phyloP scores from a whole-genome alignment of 2,329 filamentous ascomycete genomes.

The Chaetoscypha palmicola region DNA sequence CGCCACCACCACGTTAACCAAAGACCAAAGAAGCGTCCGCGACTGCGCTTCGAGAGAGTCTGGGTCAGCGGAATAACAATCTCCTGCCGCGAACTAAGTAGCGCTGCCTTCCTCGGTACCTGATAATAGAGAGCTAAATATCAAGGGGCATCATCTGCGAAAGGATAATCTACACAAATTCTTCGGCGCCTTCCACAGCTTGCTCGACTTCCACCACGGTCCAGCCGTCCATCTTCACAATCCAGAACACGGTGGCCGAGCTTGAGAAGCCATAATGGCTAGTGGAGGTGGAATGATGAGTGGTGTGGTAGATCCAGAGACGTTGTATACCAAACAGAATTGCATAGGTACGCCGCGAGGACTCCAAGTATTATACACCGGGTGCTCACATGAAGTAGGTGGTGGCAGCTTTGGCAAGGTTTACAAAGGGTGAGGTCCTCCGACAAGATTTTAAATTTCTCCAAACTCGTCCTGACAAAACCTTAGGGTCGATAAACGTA shows the following conservation, averaged over 20 bases:
- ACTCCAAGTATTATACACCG: too few relatives aligned
- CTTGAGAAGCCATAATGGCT: slow-evolving; percentile 22
- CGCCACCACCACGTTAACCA: slow-evolving; percentile 23
- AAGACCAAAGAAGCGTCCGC: slow-evolving; percentile 3
- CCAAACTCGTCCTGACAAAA: slow-evolving; percentile 16
- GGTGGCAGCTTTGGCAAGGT: slow-evolving; percentile 98
- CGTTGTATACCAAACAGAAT: slow-evolving; percentile 87
- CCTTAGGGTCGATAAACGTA: slow-evolving; percentile 81
- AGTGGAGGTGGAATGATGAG: slow-evolving; percentile 32
- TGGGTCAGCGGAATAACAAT: too few relatives aligned
- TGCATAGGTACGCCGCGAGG: slow-evolving; percentile 59
- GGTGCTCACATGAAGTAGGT: slow-evolving; percentile 46
- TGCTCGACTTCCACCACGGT: not conserved
- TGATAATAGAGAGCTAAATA: too few relatives aligned
- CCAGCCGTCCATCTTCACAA: not conserved
- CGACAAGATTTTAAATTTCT: slow-evolving; percentile 6
- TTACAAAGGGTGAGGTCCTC: slow-evolving; percentile 74
- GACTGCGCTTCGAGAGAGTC: slow-evolving; percentile 9
- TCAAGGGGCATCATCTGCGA: too few relatives aligned
- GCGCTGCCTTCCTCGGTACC: too few relatives aligned
- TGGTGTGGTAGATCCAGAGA: slow-evolving; percentile 71
- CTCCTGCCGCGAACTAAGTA: too few relatives aligned
- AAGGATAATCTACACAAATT: too few relatives aligned
- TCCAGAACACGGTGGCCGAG: not conserved
- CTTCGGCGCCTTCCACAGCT: too few relatives aligned